Conservation (phyloP, 2,329 filamentous ascomycete genomes). For the Trichoderma simmonsii region DNA sequence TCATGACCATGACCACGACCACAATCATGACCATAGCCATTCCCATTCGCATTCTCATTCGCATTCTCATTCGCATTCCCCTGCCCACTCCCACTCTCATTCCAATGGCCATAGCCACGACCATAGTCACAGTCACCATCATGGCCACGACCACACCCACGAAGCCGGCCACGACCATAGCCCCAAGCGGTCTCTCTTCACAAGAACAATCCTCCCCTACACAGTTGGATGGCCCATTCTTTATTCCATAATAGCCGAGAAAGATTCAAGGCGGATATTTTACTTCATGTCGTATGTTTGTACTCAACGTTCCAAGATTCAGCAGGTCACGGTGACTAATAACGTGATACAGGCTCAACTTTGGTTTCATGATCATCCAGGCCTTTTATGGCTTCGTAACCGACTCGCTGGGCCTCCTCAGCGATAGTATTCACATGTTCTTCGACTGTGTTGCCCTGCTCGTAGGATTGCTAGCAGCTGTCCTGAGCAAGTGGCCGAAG, state of each 20-base stretch:
- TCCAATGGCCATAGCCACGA: slow-evolving; percentile 13
- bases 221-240: slow-evolving; percentile 72
- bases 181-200: slow-evolving; percentile 63
- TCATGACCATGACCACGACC: slow-evolving; percentile 28
- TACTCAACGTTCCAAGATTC: not conserved
- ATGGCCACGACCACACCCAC: slow-evolving; percentile 29
- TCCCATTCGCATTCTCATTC: slow-evolving; percentile 17
- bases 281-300: slow-evolving; percentile 84
- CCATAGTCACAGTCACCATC: slow-evolving; percentile 27
- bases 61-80: not conserved
- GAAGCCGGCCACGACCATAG: slow-evolving; percentile 38
- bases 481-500: slow-evolving; percentile 95
- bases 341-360: slow-evolving; percentile 66
- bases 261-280: slow-evolving; percentile 90
- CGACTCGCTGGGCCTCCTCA: slow-evolving; percentile 89
- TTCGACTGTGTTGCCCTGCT: slow-evolving; percentile 93
- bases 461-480: slow-evolving; percentile 85
- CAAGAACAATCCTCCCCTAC: slow-evolving; percentile 66
- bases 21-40: slow-evolving; percentile 26
- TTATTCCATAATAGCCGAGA: slow-evolving; percentile 82
- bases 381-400: slow-evolving; percentile 92
- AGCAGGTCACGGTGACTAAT: not conserved
- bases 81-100: slow-evolving; percentile 23
- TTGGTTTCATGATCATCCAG: slow-evolving; percentile 91
- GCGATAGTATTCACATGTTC: slow-evolving; percentile 99